phyloP scores from a whole-genome alignment of 1,284 basidiomycete genomes.

The Ustilago crameri region DNA sequence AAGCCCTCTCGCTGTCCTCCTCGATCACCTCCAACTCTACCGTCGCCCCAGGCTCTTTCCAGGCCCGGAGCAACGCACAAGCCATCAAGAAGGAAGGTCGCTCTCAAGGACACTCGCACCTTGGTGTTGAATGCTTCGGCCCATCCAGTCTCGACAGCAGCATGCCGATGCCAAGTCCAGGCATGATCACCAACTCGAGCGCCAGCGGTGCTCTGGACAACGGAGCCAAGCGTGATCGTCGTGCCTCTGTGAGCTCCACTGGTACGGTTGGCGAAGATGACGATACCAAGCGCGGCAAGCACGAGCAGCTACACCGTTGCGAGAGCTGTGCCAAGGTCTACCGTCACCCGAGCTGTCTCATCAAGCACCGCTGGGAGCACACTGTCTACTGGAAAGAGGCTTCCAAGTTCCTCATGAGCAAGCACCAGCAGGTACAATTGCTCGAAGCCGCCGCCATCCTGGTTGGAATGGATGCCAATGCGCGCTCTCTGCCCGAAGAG shows the following conservation, averaged over 20 bases:
- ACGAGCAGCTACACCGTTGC: conserved; percentile 79
- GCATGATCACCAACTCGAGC: conserved; percentile 28
- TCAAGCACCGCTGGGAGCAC: conserved; percentile 98
- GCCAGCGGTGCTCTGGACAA: conserved; percentile 15
- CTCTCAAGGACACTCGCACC: conserved; percentile 56
- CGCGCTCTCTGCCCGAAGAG: conserved; percentile 85
- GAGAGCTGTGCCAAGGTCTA: conserved; percentile 84
- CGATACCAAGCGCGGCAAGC: conserved; percentile 69
- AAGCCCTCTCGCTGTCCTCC: conserved; percentile 55
- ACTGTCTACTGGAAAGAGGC: conserved; percentile 96
- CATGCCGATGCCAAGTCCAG: conserved; percentile 45
- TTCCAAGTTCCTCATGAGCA: conserved; percentile 90
- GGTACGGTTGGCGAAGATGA: conserved; percentile 73
- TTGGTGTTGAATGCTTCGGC: conserved; percentile 61
- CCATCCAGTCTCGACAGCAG: conserved; percentile 52
- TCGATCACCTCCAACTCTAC: conserved; percentile 51
- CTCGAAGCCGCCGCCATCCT: conserved; percentile 97
- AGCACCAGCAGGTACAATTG: conserved; percentile 97
- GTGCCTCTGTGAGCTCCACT: conserved; percentile 65
- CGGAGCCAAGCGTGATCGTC: conserved; percentile 63
- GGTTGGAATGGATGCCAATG: conserved; percentile 73
- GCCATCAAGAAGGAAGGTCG: conserved; percentile 39
- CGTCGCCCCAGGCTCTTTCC: conserved; percentile 40
- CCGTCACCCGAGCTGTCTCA: conserved; percentile 90
- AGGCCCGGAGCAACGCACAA: conserved; percentile 35